phyloP scores from a whole-genome alignment of 2,329 filamentous ascomycete species.

The Seiridium unicorne region DNA sequence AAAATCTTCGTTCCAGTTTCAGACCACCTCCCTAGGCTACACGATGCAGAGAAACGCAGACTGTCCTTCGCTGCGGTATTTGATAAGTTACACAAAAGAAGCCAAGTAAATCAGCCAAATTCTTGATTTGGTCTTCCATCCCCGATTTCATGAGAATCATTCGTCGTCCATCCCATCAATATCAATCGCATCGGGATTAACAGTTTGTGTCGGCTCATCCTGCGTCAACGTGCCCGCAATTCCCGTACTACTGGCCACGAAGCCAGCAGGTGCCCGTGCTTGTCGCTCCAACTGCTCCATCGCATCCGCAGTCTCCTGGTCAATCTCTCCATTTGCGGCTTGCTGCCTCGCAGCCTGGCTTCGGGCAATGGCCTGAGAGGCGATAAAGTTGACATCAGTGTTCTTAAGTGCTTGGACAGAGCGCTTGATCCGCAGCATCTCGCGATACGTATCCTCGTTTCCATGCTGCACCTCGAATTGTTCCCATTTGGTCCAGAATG shows the following conservation, averaged over 20 bases:
- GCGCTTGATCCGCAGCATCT: conserved; percentile 97
- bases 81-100: not conserved
- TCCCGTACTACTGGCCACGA: conserved; percentile 81
- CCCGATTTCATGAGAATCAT: conserved; percentile 9
- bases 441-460: conserved; percentile 99
- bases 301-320: conserved; percentile 65
- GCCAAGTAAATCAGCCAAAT: not conserved
- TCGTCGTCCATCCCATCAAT: conserved; percentile 70
- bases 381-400: conserved; percentile 98
- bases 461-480: conserved; percentile 95
- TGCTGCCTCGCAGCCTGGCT: conserved; percentile 57
- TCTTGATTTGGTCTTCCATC: too few relatives aligned
- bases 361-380: conserved; percentile 86
- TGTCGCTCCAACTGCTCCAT: conserved; percentile 89
- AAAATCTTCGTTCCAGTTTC: too few relatives aligned
- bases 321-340: conserved; percentile 36
- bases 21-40: too few relatives aligned
- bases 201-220: conserved; percentile 42
- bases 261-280: conserved; percentile 83
- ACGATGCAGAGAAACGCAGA: too few relatives aligned
- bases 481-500: conserved; percentile 97
- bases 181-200: conserved; percentile 85
- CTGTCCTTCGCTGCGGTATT: not conserved
- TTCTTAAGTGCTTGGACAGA: conserved; percentile 98
- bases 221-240: conserved; percentile 59